Evolutionary conservation across 306 rosid genomes (phyloP).

Genomic region (Malus domestica): ASM211411v1 NC_041796.1:8737001-8737500

Average conservation of each 20-base stretch:
- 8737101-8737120: fast-evolving
- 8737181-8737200: too few relatives aligned
- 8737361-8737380: neutral
- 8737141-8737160: neutral
- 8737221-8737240: neutral
- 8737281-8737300: neutral
- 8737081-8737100: too few relatives aligned
- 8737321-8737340: neutral
- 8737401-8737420: neutral
- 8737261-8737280: neutral
- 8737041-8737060: neutral
- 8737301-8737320: neutral
- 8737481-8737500: neutral
- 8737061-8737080: too few relatives aligned
- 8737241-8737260: neutral
- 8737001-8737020: constrained; percentile 11
- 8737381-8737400: neutral
- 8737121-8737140: fast-evolving
- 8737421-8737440: neutral
- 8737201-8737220: neutral
- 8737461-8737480: too few relatives aligned
- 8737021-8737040: neutral
- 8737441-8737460: neutral
- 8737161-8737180: neutral
- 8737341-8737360: neutral